A percentile compares a stretch with the other conserved stretches of the same genome.
Conservation (phyloP, 768 basidiomycete species). For the Mycena kentingensis region DNA sequence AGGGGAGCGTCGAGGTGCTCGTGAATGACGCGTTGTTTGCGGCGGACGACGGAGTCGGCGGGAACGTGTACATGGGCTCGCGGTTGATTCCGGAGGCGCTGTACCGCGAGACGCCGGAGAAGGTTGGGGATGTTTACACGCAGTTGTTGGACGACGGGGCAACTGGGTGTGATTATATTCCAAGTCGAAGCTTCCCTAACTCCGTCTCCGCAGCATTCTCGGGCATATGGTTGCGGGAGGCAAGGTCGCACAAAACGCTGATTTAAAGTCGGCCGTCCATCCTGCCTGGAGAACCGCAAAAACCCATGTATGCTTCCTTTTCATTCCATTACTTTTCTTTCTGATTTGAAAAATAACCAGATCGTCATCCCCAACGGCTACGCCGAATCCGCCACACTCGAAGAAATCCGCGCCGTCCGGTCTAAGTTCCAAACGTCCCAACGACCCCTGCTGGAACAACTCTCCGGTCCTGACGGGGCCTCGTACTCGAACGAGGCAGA, state of each 20-base stretch:
- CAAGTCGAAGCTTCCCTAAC: neutral
- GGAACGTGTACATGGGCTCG: constrained; percentile 20
- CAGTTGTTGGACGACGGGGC: constrained; percentile 25
- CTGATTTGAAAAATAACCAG: neutral
- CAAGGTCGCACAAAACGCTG: constrained; percentile 35
- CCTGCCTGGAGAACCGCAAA: constrained; percentile 3
- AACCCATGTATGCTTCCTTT: neutral
- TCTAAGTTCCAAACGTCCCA: constrained; percentile 4
- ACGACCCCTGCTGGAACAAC: neutral
- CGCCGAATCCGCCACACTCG: constrained; percentile 14
- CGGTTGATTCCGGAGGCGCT: constrained; percentile 19
- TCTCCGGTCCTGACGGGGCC: constrained; percentile 14
- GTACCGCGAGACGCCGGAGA: constrained; percentile 18
- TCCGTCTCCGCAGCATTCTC: constrained; percentile 14
- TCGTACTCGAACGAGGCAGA: constrained; percentile 25
- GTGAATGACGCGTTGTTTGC: constrained; percentile 22
- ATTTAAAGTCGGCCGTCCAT: constrained; percentile 33
- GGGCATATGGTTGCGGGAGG: constrained; percentile 27
- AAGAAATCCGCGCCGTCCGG: constrained; percentile 14
- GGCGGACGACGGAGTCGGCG: constrained; percentile 19
- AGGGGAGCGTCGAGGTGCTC: neutral
- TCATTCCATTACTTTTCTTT: neutral
- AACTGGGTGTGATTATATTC: constrained; percentile 1
- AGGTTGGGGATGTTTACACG: constrained; percentile 25
- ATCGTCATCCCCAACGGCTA: neutral